Conservation (phyloP, 163 green algal genomes). For the Prototheca stagnorum region DNA sequence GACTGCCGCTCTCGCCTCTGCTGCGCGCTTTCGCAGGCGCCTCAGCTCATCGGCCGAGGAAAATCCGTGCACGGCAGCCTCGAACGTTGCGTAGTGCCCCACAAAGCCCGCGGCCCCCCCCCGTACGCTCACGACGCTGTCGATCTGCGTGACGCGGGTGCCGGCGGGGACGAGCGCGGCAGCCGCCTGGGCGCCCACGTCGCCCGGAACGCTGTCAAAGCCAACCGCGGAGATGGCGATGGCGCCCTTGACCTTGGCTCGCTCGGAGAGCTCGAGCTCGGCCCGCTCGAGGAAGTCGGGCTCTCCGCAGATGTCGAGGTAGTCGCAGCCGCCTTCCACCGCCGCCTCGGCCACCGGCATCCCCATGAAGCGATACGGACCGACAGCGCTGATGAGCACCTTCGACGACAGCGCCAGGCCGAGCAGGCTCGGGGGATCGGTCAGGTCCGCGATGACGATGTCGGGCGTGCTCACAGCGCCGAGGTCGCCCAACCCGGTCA, state of each 20-base stretch:
- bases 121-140: constrained; percentile 21
- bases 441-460: constrained; percentile 30
- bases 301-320: constrained; percentile 60
- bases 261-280: constrained; percentile 27
- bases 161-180: constrained; percentile 14
- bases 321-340: constrained; percentile 37
- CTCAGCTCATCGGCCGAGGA: constrained; percentile 21
- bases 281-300: constrained; percentile 71
- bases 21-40: constrained; percentile 19
- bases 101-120: constrained; percentile 6
- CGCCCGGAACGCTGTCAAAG: constrained; percentile 51
- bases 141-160: constrained; percentile 16
- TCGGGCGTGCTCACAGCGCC: not conserved
- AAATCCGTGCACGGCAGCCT: constrained; percentile 42
- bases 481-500: not conserved
- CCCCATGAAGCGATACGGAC: constrained; percentile 46
- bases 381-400: constrained; percentile 49
- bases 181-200: constrained; percentile 9
- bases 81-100: constrained; percentile 28
- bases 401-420: constrained; percentile 7
- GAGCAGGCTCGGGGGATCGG: constrained; percentile 17
- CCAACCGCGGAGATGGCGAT: constrained; percentile 43
- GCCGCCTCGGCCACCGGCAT: constrained; percentile 42
- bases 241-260: constrained; percentile 17
- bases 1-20: no score